phyloP scores from a whole-genome alignment of 2,329 filamentous ascomycete species.

The Colletotrichum agaves region DNA sequence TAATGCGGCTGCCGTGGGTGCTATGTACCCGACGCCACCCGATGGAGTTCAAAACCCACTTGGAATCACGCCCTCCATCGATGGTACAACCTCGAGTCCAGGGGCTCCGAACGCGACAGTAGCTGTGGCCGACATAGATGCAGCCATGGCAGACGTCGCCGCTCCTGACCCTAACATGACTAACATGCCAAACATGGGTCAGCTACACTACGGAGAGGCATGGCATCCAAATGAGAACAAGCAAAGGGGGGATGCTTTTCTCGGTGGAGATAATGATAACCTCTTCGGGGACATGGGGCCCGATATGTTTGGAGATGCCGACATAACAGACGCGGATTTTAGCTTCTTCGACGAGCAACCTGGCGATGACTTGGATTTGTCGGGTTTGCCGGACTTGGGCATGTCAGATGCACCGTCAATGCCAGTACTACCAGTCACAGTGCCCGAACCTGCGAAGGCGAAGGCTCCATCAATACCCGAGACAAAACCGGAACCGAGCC shows the following conservation, averaged over 20 bases:
- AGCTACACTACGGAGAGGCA: conserved; percentile 46
- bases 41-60: conserved; percentile 68
- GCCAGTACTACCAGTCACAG: neutral
- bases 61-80: conserved; percentile 66
- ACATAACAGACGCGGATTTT: conserved; percentile 85
- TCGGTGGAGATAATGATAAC: conserved; percentile 63
- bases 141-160: conserved; percentile 39
- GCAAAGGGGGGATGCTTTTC: conserved; percentile 54
- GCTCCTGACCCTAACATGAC: conserved; percentile 44
- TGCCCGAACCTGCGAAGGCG: conserved; percentile 38
- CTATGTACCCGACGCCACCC: conserved; percentile 78
- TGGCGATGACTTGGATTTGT: conserved; percentile 51
- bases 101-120: conserved; percentile 52
- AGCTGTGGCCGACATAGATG: conserved; percentile 49
- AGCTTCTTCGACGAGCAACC: conserved; percentile 81
- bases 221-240: conserved; percentile 58
- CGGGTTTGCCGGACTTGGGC: conserved; percentile 46
- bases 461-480: conserved; percentile 31
- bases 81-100: conserved; percentile 66
- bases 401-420: conserved; percentile 23
- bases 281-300: conserved; percentile 76
- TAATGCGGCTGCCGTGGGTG: conserved; percentile 57
- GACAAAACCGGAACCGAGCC: conserved; percentile 30
- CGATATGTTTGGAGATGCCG: conserved; percentile 77
- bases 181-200: conserved; percentile 38